These are phyloP conservation scores for Pleurotus sapidus DNA, from an alignment of 768 basidiomycete species.

Conservation along the genomic window DNA sequence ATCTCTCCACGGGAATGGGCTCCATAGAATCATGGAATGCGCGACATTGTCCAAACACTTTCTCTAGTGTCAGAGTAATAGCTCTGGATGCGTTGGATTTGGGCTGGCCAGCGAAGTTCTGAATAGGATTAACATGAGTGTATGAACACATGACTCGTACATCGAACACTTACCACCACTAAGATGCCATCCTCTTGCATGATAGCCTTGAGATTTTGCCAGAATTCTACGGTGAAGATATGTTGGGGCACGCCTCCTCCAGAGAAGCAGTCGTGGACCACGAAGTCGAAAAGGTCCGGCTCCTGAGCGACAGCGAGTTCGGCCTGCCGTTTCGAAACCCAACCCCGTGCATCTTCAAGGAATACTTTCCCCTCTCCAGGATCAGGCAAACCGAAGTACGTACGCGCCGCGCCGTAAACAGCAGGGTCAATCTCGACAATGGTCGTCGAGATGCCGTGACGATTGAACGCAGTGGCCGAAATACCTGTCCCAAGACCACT, in stretches of 20 bases:
- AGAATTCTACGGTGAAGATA: constrained; percentile 84
- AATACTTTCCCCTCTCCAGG: constrained; percentile 59
- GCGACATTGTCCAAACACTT: constrained; percentile 75
- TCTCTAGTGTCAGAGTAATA: constrained; percentile 66
- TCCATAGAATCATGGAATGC: constrained; percentile 73
- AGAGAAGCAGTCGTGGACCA: constrained; percentile 92
- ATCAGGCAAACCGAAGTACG: constrained; percentile 76
- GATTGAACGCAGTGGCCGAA: constrained; percentile 70
- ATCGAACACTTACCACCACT: constrained; percentile 61
- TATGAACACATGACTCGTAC: background rate
- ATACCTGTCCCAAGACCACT: constrained; percentile 91
- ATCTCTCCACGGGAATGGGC: constrained; percentile 41
- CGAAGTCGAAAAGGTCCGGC: constrained; percentile 54
- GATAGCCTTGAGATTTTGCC: constrained; percentile 61
- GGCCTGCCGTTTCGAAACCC: constrained; percentile 48
- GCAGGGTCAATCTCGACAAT: constrained; percentile 93
- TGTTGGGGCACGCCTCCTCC: constrained; percentile 89
- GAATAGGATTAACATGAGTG: background rate
- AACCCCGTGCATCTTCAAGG: constrained; percentile 73
- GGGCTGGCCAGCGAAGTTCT: constrained; percentile 86
- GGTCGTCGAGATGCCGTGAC: constrained; percentile 68
- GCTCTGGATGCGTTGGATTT: constrained; percentile 60
- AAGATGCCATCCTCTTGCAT: constrained; percentile 73
- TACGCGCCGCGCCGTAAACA: constrained; percentile 79
- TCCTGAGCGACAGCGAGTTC: constrained; percentile 18